These are phyloP conservation scores for Novymonas esmeraldas DNA, from an alignment of 208 protist genomes.

Conservation along the genomic window DNA sequence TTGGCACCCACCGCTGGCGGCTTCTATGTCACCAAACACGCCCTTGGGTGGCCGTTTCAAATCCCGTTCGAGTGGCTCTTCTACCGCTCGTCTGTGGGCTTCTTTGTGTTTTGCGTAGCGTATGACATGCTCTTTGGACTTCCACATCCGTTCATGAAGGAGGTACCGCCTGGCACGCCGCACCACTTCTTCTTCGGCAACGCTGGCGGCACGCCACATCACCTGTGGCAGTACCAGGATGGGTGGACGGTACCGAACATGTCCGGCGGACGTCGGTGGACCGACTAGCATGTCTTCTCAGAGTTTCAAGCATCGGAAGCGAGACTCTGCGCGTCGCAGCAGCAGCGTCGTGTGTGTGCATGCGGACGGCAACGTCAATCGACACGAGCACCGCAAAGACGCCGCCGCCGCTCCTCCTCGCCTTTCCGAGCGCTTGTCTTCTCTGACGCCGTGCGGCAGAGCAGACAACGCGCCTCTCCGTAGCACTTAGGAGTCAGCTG, in stretches of 20 bases:
- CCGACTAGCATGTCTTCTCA: constrained; percentile 34
- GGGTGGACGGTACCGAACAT: constrained; percentile 91
- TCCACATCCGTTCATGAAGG: constrained; percentile 85
- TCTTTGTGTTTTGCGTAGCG: constrained; percentile 67
- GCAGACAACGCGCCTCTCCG: no score
- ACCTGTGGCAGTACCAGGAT: constrained; percentile 91
- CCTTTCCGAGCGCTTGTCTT: no score
- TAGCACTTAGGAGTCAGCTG: no score
- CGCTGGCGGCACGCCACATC: constrained; percentile 75
- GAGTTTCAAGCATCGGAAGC: background rate
- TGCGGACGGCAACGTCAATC: no score
- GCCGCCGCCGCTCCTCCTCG: no score
- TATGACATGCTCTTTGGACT: constrained; percentile 89
- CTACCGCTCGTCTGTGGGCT: constrained; percentile 72
- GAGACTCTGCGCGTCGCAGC: no score
- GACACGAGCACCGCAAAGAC: no score
- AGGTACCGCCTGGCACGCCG: constrained; percentile 71
- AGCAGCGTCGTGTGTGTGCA: no score
- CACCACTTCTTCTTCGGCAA: constrained; percentile 91
- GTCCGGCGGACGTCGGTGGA: constrained; percentile 81
- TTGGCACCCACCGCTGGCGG: constrained; percentile 82
- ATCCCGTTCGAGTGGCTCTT: constrained; percentile 92
- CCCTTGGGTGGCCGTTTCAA: constrained; percentile 88
- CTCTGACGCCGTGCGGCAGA: no score
- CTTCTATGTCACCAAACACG: constrained; percentile 86